These are phyloP conservation scores for Fraxinus pennsylvanica DNA, from an alignment of 257 asterid species.

Conservation along the genomic window DNA sequence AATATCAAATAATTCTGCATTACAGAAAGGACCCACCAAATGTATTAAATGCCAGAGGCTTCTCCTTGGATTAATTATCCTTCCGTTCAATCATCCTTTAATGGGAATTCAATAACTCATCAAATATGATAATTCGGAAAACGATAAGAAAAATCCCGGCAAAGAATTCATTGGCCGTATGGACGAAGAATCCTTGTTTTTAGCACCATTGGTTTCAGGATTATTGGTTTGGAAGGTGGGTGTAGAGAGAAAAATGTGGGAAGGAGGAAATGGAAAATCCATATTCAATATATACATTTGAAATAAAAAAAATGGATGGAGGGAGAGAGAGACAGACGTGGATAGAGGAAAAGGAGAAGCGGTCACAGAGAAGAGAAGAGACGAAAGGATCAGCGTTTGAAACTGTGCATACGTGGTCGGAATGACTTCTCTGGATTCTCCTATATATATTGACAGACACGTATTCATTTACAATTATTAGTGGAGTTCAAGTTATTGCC, in stretches of 20 bases:
- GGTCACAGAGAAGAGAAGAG: conserved; percentile 32
- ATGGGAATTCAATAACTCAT: not conserved
- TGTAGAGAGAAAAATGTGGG: conserved; percentile 25
- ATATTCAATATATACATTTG: conserved; percentile 13
- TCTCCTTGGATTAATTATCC: conserved; percentile 23
- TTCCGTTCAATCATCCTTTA: not conserved
- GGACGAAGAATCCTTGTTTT: conserved; percentile 15
- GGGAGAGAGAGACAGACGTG: conserved; percentile 24
- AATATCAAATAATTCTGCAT: conserved; percentile 18
- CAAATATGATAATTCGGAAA: not conserved
- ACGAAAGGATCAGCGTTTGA: conserved; percentile 45
- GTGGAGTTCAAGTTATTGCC: too few relatives aligned
- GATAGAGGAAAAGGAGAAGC: conserved; percentile 25
- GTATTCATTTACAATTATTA: too few relatives aligned
- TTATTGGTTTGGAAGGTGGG: conserved; percentile 22
- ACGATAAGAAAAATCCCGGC: not conserved
- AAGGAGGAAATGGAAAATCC: conserved; percentile 30
- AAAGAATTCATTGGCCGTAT: conserved; percentile 11
- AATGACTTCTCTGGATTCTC: conserved; percentile 22
- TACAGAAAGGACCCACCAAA: not conserved
- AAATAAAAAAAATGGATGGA: not conserved
- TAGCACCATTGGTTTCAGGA: conserved; percentile 12
- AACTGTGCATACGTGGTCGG: conserved; percentile 39
- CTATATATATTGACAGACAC: not conserved
- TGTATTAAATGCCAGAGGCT: conserved; percentile 9